Percentiles rank a stretch among this genome's conserved stretches.
Conservation (phyloP, 148 eudicot species). For the Cornus suecica region DNA sequence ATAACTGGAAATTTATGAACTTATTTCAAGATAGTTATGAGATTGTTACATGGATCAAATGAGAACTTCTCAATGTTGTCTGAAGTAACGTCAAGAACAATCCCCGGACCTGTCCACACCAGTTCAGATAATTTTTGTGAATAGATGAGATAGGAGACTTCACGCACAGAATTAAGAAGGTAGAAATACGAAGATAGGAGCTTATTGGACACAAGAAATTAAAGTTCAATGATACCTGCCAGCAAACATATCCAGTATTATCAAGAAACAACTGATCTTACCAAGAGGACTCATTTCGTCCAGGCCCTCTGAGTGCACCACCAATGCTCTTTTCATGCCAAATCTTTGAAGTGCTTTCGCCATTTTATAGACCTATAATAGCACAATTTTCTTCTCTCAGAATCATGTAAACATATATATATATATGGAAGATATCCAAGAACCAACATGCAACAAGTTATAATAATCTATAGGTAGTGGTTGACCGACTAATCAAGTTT, state of each 20-base stretch:
- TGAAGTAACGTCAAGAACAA: slow-evolving; percentile 77
- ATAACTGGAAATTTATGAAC: not conserved
- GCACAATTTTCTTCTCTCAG: not conserved
- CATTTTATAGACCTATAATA: slow-evolving; percentile 72
- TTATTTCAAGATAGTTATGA: not conserved
- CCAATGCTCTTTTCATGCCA: slow-evolving; percentile 97
- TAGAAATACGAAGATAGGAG: not conserved
- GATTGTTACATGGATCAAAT: slow-evolving; percentile 83
- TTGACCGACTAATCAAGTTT: no score
- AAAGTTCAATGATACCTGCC: not conserved
- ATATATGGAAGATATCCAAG: not conserved
- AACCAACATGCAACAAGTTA: slow-evolving; percentile 5
- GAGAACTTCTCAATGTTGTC: slow-evolving; percentile 72
- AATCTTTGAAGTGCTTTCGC: slow-evolving; percentile 89
- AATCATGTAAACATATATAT: not conserved
- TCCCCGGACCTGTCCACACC: slow-evolving; percentile 66
- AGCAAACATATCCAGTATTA: not conserved
- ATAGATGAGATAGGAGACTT: not conserved
- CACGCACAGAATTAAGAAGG: not conserved
- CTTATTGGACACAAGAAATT: not conserved
- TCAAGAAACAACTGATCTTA: slow-evolving; percentile 18
- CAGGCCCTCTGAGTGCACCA: slow-evolving; percentile 90
- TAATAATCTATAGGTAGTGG: not conserved
- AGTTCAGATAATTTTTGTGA: not conserved
- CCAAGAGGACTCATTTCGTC: slow-evolving; percentile 98